phyloP scores from a whole-genome alignment of 192 early-diverging fungal species.

The Backusella psychrophila region DNA sequence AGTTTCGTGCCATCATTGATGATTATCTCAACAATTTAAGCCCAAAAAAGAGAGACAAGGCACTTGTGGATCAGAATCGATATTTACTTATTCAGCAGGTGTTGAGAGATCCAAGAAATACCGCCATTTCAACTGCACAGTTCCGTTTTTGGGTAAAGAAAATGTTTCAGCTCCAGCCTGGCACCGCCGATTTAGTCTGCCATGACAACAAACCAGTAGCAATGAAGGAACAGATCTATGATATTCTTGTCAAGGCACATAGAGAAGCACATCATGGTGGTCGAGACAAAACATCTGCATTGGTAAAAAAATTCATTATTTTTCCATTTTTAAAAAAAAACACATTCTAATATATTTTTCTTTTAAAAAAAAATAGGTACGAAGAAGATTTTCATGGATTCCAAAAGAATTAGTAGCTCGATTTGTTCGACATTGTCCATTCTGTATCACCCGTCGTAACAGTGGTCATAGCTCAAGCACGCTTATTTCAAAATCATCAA shows the following conservation, averaged over 20 bases:
- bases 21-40: slow-evolving; percentile 48
- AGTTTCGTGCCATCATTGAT: slow-evolving; percentile 45
- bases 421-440: slow-evolving; percentile 41
- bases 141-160: slow-evolving; percentile 60
- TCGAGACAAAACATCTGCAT: slow-evolving; percentile 55
- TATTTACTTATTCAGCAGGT: slow-evolving; percentile 53
- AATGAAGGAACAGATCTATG: slow-evolving; percentile 50
- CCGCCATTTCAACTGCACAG: slow-evolving; percentile 52
- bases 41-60: slow-evolving; percentile 54
- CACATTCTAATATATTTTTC: neutral
- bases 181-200: slow-evolving; percentile 41
- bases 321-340: neutral
- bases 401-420: slow-evolving; percentile 38
- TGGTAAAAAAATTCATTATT: slow-evolving; percentile 30
- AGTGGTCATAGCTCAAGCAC: slow-evolving; percentile 30
- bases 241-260: slow-evolving; percentile 49
- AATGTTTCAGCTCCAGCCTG: slow-evolving; percentile 46
- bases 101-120: slow-evolving; percentile 48
- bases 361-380: slow-evolving; percentile 16
- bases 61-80: slow-evolving; percentile 43
- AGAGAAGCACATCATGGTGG: slow-evolving; percentile 52
- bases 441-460: slow-evolving; percentile 36
- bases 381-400: slow-evolving; percentile 36
- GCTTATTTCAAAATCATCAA: slow-evolving; percentile 20
- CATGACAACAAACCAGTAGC: slow-evolving; percentile 55